Evolutionary conservation across 441 rosid genomes (phyloP), one percentile per base, ranked within the genome.

Genomic region (Euphorbia schlechtendalii): DNA sequence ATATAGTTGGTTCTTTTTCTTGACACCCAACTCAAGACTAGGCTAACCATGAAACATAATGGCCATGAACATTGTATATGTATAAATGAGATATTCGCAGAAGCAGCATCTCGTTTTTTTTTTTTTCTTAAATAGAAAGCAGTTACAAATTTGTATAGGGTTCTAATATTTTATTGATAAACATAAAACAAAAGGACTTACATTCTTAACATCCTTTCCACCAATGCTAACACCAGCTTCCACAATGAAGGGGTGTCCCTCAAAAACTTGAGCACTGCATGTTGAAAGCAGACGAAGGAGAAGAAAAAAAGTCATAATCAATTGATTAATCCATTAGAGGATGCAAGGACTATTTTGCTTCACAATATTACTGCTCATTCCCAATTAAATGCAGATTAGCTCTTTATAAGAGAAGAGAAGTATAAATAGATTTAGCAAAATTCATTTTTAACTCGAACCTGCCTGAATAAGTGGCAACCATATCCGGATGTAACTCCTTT

Each of bases 151-250:
- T 60, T 27, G 27, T 8, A 18, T 61, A 49, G 28, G 13, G 25
- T 55, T 46, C 27, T 27, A 38, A 11, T 34, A 51, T 41, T 27
- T 65, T 43, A 24, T 17, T 7, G 11, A 60, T 24, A 48, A 58
- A n/a, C 18, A n/a, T n/a, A n/a, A n/a, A 43, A 5, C 21, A 38
- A 65, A 30, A 41, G 45, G 32, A 62, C 85, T 83, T 73, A 79
- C 99, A 71, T 88, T 93, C 78, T 90, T 94, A 66, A 94, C 99
- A 76, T 88, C 92, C 80, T 87, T 89, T 75, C 99, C 99, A 21
- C 97, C 97, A 51, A 94, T 71, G 71, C 99, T 94, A 51, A 90
- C 96, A 70, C 97, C 99, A 80, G 99, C 99, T 85, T 94, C 99
- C 63, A 94, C 96, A 73, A 90, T 78, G 73, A 94, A 94, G 4